Evolutionary conservation across 129 eudicot genomes (phyloP), one percentile per base, ranked within the genome.

Genomic region (Pulicaria dysenterica): DNA sequence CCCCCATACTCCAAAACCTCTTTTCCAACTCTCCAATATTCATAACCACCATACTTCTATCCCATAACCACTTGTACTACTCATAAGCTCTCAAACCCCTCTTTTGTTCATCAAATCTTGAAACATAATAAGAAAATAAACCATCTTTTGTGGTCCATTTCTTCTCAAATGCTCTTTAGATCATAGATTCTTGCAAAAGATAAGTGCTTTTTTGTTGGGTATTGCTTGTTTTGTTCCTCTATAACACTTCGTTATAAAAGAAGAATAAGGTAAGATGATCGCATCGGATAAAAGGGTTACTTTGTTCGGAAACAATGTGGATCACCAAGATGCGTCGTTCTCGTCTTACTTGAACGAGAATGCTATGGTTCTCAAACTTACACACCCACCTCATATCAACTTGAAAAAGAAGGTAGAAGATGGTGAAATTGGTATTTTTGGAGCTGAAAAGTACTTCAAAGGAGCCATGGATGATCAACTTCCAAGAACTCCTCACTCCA

Each of bases 361-460:
- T 12, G 31, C 77, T 15, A 78, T 83, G 73, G 85, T 80, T 65
- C 82, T 78, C 19, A 77, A 74, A 68, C 64, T 84, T 8, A 58
- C 80, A 17, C 74, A 76, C 45, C 51, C 83, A 1, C 41, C 46
- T 51, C 82, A 63, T 8, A 40, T 73, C 34, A 74, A 65, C 31
- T 3, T 70, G 15, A 77, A 70, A 64, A 82, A 84, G 83, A 68
- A 74, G 70, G 75, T 76, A 7, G 86, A 84, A 37, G 89, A 90
- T 24, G 76, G 69, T 56, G 96, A 90, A 78, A 81, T 90, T 7
- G 94, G 83, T 15, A 80, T 90, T 45, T 90, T 90, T n/a, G 81
- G 86, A 44, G 96, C 96, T 2, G 87, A 87, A 60, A 90, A 79
- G 73, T 90, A 90, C 80, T 90, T 90, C 85, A 83, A 81, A 39